Evolutionary conservation across 2,329 filamentous ascomycete genomes (phyloP), one percentile per base, ranked within the genome.

Genomic region (Colletotrichum sublineola): DNA sequence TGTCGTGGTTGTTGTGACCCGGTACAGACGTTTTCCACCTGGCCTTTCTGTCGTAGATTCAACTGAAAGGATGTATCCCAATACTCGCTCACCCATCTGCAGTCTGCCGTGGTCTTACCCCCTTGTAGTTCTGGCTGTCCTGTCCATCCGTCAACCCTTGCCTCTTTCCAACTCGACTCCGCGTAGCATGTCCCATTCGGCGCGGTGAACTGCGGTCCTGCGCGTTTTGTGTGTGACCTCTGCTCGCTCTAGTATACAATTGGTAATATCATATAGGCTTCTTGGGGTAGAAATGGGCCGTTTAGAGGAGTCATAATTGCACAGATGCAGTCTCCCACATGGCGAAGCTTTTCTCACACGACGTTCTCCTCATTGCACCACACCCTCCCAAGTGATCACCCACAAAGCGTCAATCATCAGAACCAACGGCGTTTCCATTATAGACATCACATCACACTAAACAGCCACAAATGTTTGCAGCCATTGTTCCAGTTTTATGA

Each of bases 111-210:
- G 24, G 3, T 36, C 24, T 8, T 33, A 36, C 42, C 18, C 29
- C 20, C 3, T 36, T 70, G 24, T 31, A 15, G 60, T 24, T 33
- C 62, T 58, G 29, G n/a, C 6, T 24, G 5, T 20, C 29, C 31
- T 40, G 6, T n/a, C 38, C 40, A 53, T 31, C 56, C 14, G 12
- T 62, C 33, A 60, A 60, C 56, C 5, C 15, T 33, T 44, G 3
- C 18, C n/a, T 52, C 64, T 44, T 40, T 24, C 33, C n/a, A 18
- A 12, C 5, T 46, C 24, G 48, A 57, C 33, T 29, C 24, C 11
- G 20, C 36, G 5, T 50, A 42, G 44, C 55, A 67, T 40, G 24
- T 33, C 64, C 18, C 55, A 40, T 67, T 20, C 64, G 44, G 55
- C 55, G 1, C 5, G 33, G 31, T 38, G 44, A 12, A 36, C 56